Base-by-base conservation (phyloP, 2,329 filamentous ascomycete species). In the Stagonosporopsis tanaceti region DNA sequence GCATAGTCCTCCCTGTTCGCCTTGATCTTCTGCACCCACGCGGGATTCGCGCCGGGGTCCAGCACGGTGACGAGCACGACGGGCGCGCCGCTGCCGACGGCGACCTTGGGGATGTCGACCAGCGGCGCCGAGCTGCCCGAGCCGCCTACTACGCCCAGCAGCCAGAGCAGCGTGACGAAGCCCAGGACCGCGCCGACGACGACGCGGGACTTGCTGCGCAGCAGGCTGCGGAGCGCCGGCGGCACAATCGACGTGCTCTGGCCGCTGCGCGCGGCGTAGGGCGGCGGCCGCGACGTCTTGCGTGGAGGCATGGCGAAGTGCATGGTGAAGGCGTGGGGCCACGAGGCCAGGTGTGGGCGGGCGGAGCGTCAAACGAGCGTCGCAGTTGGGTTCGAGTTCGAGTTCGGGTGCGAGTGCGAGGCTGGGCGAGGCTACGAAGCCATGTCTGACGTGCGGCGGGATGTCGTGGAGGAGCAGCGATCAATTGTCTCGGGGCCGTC, bases 281-380 rank as follows among this genome's bases (percentile, higher is more conserved):
- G 88, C 64, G 88, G 86, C 65, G 90, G 87, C 72, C 89, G 87
- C 64, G 91, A 94, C 72, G 85, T 87, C 80, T 94, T 96, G 77
- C 93, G 89, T 70, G 92, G 87, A 53, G 93, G 93, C 69, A 96
- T 88, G 63, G 93, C 92, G 82, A 94, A 93, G 77, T 97, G 93
- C 92, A 97, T 80, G 57, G 67, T 68, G 61, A 48, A 52, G 47
- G 41, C 50, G 47, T 42, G 50, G 58, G 47, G 48, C 54, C 54
- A 48, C 48, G 48, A 48, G 66, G 53, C 51, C 47, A 48, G 34
- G 48, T 44, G 44, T 38, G 34, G n/a, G 25, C n/a, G 32, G 38
- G 24, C 22, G 38, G 48, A 39, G 20, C 12, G 30, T 34, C 45
- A 27, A 50, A 38, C 41, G 50, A 50, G 39, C 5, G 51, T 44